Base-by-base conservation (phyloP, 805 yeast genomes). In the Jamesozyma hellenica region DNA sequence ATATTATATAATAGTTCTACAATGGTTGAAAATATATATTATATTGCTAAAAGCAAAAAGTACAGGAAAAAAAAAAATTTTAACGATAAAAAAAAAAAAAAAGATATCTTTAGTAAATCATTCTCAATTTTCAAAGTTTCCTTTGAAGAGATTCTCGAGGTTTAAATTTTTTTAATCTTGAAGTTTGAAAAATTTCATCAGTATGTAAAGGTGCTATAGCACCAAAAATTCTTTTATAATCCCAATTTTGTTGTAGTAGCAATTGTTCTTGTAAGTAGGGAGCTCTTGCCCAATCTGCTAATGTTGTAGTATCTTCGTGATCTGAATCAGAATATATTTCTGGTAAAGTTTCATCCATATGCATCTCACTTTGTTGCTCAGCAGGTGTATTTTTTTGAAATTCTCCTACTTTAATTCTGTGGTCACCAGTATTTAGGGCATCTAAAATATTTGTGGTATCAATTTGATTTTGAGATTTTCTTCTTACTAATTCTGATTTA, bases 221-320 rank as follows among this genome's bases (percentile, higher is more conserved):
- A 0, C 94, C 95, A 62, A 86, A 84, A 1, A 85, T 72, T 15
- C 67, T 55, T 44, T 69, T 75, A 0, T 92, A 88, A 51, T 85
- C 79, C 44, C 79, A 62, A 23, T 54, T 56, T 52, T 76, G 80
- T 43, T 69, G 72, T 17, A 59, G 52, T 18, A 60, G 45, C 29
- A 77, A 59, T 28, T 68, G 63, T 25, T 65, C 63, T 32, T 68
- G 66, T 38, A 78, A 55, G 42, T 70, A 72, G 4, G 82, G 79
- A 2, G 81, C 70, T 41, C 68, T 64, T 3, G 83, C 84, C 85
- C 85, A 79, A 32, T 70, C 71, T 32, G 70, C 69, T 32, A 76
- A 57, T 13, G 71, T 69, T 14, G 65, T 66, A 12, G 67, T 75
- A 36, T 70, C 77, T 15, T 53, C 56, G 39, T 72, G 77, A 25